phyloP scores from a whole-genome alignment of 2,329 filamentous ascomycete species.

The Daldinia sp. region DNA sequence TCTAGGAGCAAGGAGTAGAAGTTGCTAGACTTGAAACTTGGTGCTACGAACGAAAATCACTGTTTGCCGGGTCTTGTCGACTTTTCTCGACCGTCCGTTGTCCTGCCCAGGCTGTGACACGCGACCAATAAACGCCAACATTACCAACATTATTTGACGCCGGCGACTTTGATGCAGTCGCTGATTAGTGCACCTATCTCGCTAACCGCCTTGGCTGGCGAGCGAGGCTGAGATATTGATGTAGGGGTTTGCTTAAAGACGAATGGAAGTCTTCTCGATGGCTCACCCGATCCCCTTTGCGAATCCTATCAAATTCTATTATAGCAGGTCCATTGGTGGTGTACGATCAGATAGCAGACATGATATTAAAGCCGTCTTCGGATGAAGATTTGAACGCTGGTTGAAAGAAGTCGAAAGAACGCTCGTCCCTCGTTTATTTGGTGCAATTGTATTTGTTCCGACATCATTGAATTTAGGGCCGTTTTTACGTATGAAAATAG shows the following conservation, averaged over 20 bases:
- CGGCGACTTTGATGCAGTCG: slow-evolving; percentile 11
- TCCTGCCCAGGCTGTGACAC: slow-evolving; percentile 25
- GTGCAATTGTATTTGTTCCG: slow-evolving; percentile 18
- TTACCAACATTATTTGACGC: slow-evolving; percentile 19
- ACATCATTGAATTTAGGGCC: slow-evolving; percentile 24
- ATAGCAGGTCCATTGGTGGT: background rate
- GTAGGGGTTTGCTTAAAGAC: background rate
- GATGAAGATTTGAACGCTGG: background rate
- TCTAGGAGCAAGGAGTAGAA: background rate
- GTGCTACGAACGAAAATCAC: slow-evolving; percentile 7
- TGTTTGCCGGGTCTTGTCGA: slow-evolving; percentile 1
- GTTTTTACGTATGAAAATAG: slow-evolving; percentile 29
- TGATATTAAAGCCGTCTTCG: background rate
- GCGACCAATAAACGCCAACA: slow-evolving; percentile 21
- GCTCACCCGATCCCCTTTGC: background rate
- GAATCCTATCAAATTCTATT: background rate
- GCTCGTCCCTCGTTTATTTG: slow-evolving; percentile 13
- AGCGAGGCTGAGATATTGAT: background rate
- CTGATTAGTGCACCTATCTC: slow-evolving; percentile 7
- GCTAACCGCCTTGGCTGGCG: background rate
- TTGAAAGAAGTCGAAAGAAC: too few species aligned
- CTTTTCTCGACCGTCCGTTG: slow-evolving; percentile 19
- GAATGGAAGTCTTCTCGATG: background rate
- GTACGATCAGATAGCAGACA: background rate
- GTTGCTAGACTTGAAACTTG: slow-evolving; percentile 8